These are phyloP conservation scores for Aspergillus eucalypticola DNA, from an alignment of 2,329 filamentous ascomycete genomes.

Conservation along the genomic window DNA sequence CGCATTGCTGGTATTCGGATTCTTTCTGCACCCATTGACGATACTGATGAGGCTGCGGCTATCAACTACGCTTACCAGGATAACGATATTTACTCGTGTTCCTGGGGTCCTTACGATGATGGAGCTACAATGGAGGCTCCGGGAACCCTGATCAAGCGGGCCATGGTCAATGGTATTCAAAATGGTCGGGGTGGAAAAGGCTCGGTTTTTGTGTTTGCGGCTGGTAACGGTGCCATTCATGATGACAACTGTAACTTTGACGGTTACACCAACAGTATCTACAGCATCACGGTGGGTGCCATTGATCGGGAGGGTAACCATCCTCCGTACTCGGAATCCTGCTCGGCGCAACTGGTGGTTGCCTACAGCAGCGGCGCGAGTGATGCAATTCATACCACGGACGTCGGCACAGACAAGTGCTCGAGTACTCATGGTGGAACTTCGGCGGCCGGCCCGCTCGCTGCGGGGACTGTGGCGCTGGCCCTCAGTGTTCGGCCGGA, in stretches of 20 bases:
- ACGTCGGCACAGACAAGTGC: slow-evolving; percentile 81
- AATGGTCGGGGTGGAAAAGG: slow-evolving; percentile 80
- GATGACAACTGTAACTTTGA: slow-evolving; percentile 99
- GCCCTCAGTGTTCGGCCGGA: slow-evolving; percentile 83
- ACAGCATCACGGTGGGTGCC: slow-evolving; percentile 94
- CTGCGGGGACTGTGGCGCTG: slow-evolving; percentile 87
- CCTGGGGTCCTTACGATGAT: slow-evolving; percentile 95
- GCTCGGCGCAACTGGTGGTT: slow-evolving; percentile 91
- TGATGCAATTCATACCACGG: slow-evolving; percentile 93
- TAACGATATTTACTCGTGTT: slow-evolving; percentile 98
- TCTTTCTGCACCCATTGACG: slow-evolving; percentile 83
- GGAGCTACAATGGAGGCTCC: slow-evolving; percentile 92
- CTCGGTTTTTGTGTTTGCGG: slow-evolving; percentile 94
- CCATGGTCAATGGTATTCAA: slow-evolving; percentile 90
- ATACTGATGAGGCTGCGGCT: slow-evolving; percentile 87
- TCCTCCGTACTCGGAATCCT: slow-evolving; percentile 94
- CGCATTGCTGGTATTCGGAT: slow-evolving; percentile 91
- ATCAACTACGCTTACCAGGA: slow-evolving; percentile 90
- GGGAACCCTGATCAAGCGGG: slow-evolving; percentile 80
- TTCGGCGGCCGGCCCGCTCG: slow-evolving; percentile 89
- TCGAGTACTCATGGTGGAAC: slow-evolving; percentile 86
- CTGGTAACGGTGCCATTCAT: slow-evolving; percentile 82
- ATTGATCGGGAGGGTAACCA: slow-evolving; percentile 85
- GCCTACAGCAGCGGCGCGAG: slow-evolving; percentile 91
- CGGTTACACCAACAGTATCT: slow-evolving; percentile 98